These are phyloP conservation scores for Trichosporon asahii DNA, from an alignment of 1,284 basidiomycete species.

Conservation along the genomic window DNA sequence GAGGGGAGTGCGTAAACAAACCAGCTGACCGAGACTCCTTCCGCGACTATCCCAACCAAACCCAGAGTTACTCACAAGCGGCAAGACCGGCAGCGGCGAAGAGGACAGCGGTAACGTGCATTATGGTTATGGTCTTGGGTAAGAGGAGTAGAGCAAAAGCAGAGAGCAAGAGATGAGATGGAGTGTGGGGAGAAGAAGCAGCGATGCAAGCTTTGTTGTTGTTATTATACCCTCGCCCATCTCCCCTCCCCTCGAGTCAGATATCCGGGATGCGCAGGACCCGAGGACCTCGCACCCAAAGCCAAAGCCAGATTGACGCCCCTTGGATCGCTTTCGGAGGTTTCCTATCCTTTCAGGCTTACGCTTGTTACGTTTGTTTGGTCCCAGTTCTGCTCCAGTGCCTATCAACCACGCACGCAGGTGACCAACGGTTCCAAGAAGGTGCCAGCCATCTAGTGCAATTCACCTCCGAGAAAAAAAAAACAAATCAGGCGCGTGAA, in stretches of 20 bases:
- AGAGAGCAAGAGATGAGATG: background rate
- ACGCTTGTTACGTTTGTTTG: too few relatives aligned
- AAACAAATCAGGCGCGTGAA: background rate
- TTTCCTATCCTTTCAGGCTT: too few relatives aligned
- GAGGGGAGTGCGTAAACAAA: background rate
- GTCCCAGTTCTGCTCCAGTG: background rate
- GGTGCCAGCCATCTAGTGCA: background rate
- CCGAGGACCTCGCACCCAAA: background rate
- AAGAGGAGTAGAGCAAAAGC: background rate
- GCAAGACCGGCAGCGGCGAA: background rate
- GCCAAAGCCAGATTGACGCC: too few relatives aligned
- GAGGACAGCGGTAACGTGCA: constrained; percentile 5
- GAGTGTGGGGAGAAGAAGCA: background rate
- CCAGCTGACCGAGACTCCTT: too few relatives aligned
- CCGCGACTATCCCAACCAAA: background rate
- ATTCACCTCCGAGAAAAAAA: background rate
- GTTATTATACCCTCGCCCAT: background rate
- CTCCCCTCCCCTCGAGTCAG: background rate
- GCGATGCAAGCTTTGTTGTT: background rate
- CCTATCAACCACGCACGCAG: background rate
- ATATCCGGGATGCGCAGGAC: background rate
- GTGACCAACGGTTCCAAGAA: background rate
- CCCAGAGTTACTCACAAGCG: background rate
- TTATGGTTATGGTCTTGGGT: background rate
- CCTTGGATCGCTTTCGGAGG: background rate